phyloP scores from a whole-genome alignment of 129 eudicot genomes.

The Escallonia rubra region DNA sequence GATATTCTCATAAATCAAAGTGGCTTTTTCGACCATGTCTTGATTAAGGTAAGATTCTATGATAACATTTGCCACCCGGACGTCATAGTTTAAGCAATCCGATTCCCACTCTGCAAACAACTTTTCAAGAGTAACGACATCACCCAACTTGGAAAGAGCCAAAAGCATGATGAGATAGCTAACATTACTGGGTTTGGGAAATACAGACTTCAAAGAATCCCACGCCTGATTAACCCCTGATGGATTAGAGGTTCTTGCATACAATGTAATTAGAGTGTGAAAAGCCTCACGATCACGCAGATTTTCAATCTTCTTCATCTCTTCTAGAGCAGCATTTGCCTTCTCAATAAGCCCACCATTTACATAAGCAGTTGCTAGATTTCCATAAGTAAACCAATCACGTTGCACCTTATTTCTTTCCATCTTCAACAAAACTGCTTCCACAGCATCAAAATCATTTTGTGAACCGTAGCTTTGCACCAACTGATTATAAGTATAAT shows the following conservation, averaged over 20 bases:
- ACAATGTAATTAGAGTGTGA: conserved; percentile 25
- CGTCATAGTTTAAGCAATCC: conserved; percentile 21
- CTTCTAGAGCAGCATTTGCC: conserved; percentile 20
- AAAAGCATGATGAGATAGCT: conserved; percentile 39
- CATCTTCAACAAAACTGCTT: conserved; percentile 40
- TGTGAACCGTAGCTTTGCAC: conserved; percentile 30
- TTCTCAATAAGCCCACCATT: conserved; percentile 24
- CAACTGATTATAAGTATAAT: conserved; percentile 35
- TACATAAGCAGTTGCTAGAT: conserved; percentile 30
- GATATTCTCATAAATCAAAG: conserved; percentile 17
- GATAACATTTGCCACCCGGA: conserved; percentile 37
- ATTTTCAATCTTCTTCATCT: conserved; percentile 28
- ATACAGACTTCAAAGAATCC: conserved; percentile 28
- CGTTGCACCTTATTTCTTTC: conserved; percentile 15
- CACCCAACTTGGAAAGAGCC: conserved; percentile 41
- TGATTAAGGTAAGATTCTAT: conserved; percentile 32
- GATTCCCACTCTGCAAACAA: conserved; percentile 44
- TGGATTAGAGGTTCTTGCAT: conserved; percentile 18
- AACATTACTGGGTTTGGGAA: conserved; percentile 21
- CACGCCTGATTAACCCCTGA: conserved; percentile 33
- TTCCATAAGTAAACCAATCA: conserved; percentile 36
- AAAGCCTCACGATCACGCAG: conserved; percentile 12
- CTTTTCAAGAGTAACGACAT: conserved; percentile 28
- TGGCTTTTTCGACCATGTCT: conserved; percentile 37
- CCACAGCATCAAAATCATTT: conserved; percentile 35